These are phyloP conservation scores for Oryza rufipogon DNA, from an alignment of 176 grass and related monocot species.

Conservation along the genomic window DNA sequence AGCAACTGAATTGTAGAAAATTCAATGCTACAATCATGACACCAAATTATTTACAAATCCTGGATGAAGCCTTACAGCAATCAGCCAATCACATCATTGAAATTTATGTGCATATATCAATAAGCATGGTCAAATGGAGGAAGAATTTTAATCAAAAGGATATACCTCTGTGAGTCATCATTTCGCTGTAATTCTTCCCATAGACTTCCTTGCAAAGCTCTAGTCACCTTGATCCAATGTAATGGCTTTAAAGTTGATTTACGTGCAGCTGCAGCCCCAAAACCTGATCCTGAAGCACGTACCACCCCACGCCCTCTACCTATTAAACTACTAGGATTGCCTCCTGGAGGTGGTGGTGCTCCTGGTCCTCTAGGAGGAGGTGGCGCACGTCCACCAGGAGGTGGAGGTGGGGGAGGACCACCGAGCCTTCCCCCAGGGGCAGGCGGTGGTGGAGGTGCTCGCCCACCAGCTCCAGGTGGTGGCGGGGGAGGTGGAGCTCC, in stretches of 20 bases:
- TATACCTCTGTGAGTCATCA: constrained; percentile 74
- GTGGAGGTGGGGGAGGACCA: constrained; percentile 67
- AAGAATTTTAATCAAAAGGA: constrained; percentile 26
- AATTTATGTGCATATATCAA: constrained; percentile 12
- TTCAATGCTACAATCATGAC: constrained; percentile 29
- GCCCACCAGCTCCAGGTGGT: constrained; percentile 51
- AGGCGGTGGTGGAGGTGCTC: constrained; percentile 75
- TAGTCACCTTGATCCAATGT: constrained; percentile 96
- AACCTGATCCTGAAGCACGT: constrained; percentile 52
- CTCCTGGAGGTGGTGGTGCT: constrained; percentile 68
- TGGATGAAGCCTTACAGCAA: background rate
- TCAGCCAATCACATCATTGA: background rate
- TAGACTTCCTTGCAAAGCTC: constrained; percentile 90
- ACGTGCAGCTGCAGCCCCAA: constrained; percentile 55
- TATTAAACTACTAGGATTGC: constrained; percentile 48
- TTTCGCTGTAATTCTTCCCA: constrained; percentile 93
- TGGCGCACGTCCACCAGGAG: constrained; percentile 63
- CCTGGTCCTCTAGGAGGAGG: constrained; percentile 82
- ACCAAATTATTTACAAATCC: background rate
- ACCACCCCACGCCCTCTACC: constrained; percentile 70
- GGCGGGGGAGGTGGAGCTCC: constrained; percentile 67
- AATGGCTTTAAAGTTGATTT: constrained; percentile 84
- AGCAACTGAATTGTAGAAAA: constrained; percentile 12
- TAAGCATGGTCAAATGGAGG: background rate
- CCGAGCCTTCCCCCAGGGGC: constrained; percentile 52